These are phyloP conservation scores for Alternaria brassicae DNA, from an alignment of 2,329 filamentous ascomycete species.

Conservation along the genomic window DNA sequence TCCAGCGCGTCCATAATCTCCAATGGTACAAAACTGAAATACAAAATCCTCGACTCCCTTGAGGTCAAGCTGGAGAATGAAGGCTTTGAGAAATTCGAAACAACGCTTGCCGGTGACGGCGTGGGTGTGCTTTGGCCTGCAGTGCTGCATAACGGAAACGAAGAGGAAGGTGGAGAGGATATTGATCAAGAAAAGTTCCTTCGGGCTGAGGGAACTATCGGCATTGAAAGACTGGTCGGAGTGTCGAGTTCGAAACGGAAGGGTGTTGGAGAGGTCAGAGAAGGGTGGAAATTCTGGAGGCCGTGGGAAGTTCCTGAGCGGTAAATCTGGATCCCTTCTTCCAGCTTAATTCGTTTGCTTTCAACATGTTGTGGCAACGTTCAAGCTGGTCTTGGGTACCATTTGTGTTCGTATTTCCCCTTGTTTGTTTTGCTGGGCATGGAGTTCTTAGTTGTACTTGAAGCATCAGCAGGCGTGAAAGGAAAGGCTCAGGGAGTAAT, in stretches of 20 bases:
- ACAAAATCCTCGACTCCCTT: conserved; percentile 62
- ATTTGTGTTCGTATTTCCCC: not conserved
- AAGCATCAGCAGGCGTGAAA: not conserved
- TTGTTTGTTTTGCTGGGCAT: not conserved
- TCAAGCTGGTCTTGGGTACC: conserved; percentile 1
- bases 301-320: conserved; percentile 41
- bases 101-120: conserved; percentile 89
- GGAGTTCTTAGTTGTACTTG: not conserved
- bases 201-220: conserved; percentile 81
- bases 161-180: conserved; percentile 84
- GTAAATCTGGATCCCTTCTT: conserved; percentile 3
- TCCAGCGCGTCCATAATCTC: conserved; percentile 42
- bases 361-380: not conserved
- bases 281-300: conserved; percentile 53
- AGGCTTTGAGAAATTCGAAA: conserved; percentile 84
- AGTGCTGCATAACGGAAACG: conserved; percentile 82
- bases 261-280: conserved; percentile 42
- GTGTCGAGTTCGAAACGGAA: conserved; percentile 56
- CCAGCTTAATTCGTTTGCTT: not conserved
- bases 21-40: conserved; percentile 43
- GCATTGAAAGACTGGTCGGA: conserved; percentile 86
- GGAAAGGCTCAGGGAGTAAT: not conserved
- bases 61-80: conserved; percentile 64
- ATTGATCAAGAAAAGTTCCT: conserved; percentile 91
- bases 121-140: conserved; percentile 95